Evolutionary conservation across 1,139 yeast genomes (phyloP).

Genomic region (Sugiyamaella castrensis): DNA sequence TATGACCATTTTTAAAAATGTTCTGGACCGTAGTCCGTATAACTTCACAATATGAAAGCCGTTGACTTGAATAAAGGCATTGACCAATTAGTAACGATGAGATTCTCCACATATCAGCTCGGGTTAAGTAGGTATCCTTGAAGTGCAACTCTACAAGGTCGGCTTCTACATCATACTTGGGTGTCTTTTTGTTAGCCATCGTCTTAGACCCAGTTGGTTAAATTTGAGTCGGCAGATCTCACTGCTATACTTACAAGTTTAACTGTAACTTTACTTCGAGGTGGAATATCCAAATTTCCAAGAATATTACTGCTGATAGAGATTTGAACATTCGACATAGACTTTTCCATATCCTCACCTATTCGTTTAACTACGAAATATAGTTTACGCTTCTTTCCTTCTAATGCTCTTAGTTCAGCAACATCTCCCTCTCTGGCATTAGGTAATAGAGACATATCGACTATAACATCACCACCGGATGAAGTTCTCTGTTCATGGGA

Average conservation of each 20-base stretch:
- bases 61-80: conserved; percentile 68
- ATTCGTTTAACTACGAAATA: conserved; percentile 47
- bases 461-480: conserved; percentile 53
- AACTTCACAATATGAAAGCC: conserved; percentile 58
- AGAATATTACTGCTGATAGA: conserved; percentile 66
- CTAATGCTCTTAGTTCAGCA: conserved; percentile 56
- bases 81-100: conserved; percentile 59
- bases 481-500: conserved; percentile 70
- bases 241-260: conserved; percentile 41
- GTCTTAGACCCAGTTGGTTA: background rate
- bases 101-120: conserved; percentile 94
- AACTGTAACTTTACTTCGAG: conserved; percentile 60
- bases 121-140: conserved; percentile 73
- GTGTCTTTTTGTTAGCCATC: conserved; percentile 3
- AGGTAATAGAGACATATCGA: conserved; percentile 60
- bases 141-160: conserved; percentile 81
- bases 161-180: conserved; percentile 56
- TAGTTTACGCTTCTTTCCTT: conserved; percentile 36
- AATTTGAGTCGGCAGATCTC: conserved; percentile 1
- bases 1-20: conserved; percentile 67
- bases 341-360: conserved; percentile 35
- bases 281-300: conserved; percentile 58
- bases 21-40: conserved; percentile 63
- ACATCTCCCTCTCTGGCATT: conserved; percentile 66
- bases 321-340: conserved; percentile 38